Evolutionary conservation across 2,329 filamentous ascomycete species (phyloP).

Genomic region (Clonostachys chloroleuca): DNA sequence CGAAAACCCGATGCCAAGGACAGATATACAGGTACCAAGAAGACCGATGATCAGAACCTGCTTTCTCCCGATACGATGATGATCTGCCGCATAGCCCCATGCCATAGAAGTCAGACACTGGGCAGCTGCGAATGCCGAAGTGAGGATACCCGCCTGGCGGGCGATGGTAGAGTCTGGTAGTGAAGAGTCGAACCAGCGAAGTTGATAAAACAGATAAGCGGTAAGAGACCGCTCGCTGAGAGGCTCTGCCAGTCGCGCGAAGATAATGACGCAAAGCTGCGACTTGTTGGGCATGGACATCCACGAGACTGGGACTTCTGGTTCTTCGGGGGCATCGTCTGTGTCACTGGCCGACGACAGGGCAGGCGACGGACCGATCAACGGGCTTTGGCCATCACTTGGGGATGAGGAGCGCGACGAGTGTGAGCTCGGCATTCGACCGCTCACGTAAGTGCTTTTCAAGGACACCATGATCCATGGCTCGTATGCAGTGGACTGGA

Average conservation of each 20-base stretch:
- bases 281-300: slow-evolving; percentile 65
- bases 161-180: slow-evolving; percentile 62
- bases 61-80: slow-evolving; percentile 59
- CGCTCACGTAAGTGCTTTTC: too few species aligned
- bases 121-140: slow-evolving; percentile 71
- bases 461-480: too few species aligned
- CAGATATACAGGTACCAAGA: slow-evolving; percentile 61
- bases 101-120: slow-evolving; percentile 76
- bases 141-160: slow-evolving; percentile 68
- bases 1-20: slow-evolving; percentile 69
- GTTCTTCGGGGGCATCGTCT: background rate
- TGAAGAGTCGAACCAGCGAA: slow-evolving; percentile 62
- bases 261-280: slow-evolving; percentile 68
- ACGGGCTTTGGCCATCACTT: too few species aligned
- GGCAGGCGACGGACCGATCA: too few species aligned
- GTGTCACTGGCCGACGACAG: too few species aligned
- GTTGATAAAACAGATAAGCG: slow-evolving; percentile 79
- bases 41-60: slow-evolving; percentile 66
- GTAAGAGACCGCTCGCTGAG: slow-evolving; percentile 18
- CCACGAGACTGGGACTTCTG: slow-evolving; percentile 36
- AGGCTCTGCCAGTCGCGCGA: slow-evolving; percentile 67
- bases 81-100: slow-evolving; percentile 65
- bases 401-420: too few species aligned
- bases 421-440: too few species aligned
- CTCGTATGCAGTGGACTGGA: too few species aligned